These are phyloP conservation scores for Jamesozyma jinghongensis DNA, from an alignment of 805 yeast genomes.

Conservation along the genomic window DNA sequence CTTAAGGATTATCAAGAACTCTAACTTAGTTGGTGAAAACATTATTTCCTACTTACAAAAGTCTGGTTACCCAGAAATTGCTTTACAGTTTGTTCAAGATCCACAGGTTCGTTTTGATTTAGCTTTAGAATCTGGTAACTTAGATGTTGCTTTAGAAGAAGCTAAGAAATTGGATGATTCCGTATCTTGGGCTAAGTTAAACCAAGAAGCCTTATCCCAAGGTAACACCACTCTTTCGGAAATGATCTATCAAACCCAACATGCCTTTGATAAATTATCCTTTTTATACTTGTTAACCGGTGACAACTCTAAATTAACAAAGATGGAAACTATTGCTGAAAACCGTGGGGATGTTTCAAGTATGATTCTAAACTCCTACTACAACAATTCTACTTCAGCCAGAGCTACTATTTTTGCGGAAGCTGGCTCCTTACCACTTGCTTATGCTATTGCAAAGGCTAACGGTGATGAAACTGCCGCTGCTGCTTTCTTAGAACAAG, in stretches of 20 bases:
- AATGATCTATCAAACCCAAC: conserved; percentile 78
- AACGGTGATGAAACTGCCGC: conserved; percentile 76
- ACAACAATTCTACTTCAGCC: conserved; percentile 62
- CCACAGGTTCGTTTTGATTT: conserved; percentile 93
- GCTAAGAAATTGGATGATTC: conserved; percentile 67
- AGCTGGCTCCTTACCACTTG: conserved; percentile 78
- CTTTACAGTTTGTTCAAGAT: conserved; percentile 93
- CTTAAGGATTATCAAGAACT: conserved; percentile 72
- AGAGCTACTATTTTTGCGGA: conserved; percentile 66
- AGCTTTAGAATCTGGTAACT: conserved; percentile 88
- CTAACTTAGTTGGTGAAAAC: conserved; percentile 94
- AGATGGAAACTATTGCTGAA: conserved; percentile 86
- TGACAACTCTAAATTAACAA: conserved; percentile 59
- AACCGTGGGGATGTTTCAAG: conserved; percentile 75
- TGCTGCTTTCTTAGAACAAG: conserved; percentile 55
- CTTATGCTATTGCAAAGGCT: conserved; percentile 85
- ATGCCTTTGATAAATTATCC: conserved; percentile 78
- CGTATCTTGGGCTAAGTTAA: conserved; percentile 71
- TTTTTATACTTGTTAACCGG: conserved; percentile 83
- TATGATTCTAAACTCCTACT: conserved; percentile 73
- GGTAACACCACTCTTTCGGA: conserved; percentile 85
- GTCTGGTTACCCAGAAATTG: conserved; percentile 95
- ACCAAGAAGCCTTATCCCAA: conserved; percentile 78
- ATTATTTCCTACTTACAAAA: conserved; percentile 91
- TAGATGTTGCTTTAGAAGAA: conserved; percentile 78